Evolutionary conservation across 208 protist genomes (phyloP), one percentile per base, ranked within the genome.

Genomic region (Tritrichomonas foetus): DNA sequence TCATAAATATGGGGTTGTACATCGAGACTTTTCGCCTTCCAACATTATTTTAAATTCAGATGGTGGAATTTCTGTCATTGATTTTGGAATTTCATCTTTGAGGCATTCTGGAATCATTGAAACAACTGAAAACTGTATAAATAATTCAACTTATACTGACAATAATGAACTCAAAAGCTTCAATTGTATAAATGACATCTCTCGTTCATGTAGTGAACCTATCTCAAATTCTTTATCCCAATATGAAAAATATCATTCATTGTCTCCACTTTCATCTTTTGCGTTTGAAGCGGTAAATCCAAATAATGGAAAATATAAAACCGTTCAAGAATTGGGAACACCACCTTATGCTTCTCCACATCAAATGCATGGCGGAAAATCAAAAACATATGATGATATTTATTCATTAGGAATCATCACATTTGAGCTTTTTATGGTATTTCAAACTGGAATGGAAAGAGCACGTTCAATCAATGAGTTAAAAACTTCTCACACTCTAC

Each of bases 11-110:
- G 27, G 25, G 13, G 27, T 57, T 14, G 39, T 57, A 33, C 78
- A 57, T 50, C 25, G 78, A 39, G 78, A 89, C 57, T 57, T 57
- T 39, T 39, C 16, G 27, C 47, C 41, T 27, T 53, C 9, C 5
- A 57, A 89, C 22, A 89, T 57, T 1, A 89, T 89, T 11, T 20
- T 89, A 39, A 41, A 33, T 20, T 27, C 14, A 27, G 44, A 89
- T 36, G 47, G 41, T 57, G 14, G n/a, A 39, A 53, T 57, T 39
- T n/a, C 47, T 16, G 47, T 57, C 1, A 89, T 89, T 39, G 47
- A 57, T 89, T 82, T 82, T 41, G 74, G 74, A 82, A 82, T 82
- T 50, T 25, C 74, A 82, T 82, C 74, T n/a, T 14, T 89, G 1
- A 25, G 47, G 20, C 39, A 39, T 8, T 50, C 44, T 16, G 5